Evolutionary conservation across 2,329 filamentous ascomycete genomes (phyloP).

Genomic region (Pseudopithomyces chartarum): DNA sequence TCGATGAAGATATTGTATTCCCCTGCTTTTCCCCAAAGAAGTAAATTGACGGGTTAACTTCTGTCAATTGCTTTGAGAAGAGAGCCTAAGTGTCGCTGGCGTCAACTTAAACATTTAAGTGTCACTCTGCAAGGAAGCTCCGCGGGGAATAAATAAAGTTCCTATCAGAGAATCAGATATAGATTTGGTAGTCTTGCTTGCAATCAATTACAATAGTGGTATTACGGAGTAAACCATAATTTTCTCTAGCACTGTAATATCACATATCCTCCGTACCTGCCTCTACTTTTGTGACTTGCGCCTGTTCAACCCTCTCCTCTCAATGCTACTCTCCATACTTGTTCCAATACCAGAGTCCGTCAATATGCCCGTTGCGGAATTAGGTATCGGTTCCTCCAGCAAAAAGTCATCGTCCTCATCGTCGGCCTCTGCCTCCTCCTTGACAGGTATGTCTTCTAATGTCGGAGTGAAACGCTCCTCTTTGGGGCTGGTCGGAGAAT

Average conservation of each 20-base stretch:
- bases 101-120: too few species aligned
- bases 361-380: constrained; percentile 18
- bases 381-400: constrained; percentile 33
- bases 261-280: neutral
- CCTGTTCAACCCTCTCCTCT: constrained; percentile 22
- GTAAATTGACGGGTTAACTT: too few species aligned
- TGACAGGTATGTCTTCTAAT: constrained; percentile 27
- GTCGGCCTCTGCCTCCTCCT: constrained; percentile 39
- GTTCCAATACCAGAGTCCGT: constrained; percentile 55
- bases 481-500: constrained; percentile 30
- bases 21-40: too few species aligned
- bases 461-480: constrained; percentile 19
- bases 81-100: too few species aligned
- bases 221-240: neutral
- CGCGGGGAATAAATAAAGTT: neutral
- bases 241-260: neutral
- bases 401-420: constrained; percentile 53
- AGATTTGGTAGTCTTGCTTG: neutral
- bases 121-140: too few species aligned
- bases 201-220: neutral
- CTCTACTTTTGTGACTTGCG: constrained; percentile 9
- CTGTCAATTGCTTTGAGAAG: too few species aligned
- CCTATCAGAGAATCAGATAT: neutral
- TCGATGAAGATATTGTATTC: too few species aligned
- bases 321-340: constrained; percentile 49